A percentile compares a stretch with the other conserved stretches of the same genome.
Evolutionary conservation across 2,329 filamentous ascomycete species (phyloP).

Genomic region (Beauveria bassiana): DNA sequence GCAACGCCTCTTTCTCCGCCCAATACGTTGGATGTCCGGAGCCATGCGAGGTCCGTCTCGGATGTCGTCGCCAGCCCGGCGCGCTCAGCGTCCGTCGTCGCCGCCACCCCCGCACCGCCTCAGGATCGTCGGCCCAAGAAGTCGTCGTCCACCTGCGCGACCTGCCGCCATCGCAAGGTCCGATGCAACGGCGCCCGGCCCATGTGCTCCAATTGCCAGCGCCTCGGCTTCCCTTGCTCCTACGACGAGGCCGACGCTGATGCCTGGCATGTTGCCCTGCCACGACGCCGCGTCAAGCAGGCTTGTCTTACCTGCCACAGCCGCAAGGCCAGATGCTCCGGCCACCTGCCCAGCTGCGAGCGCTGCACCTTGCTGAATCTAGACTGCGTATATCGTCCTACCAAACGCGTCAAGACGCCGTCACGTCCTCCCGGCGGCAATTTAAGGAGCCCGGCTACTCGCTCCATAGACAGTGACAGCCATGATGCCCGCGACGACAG

Average conservation of each 20-base stretch:
- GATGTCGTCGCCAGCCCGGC: background rate
- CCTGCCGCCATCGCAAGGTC: constrained; percentile 49
- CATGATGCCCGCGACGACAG: constrained; percentile 28
- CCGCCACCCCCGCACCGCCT: background rate
- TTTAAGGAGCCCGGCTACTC: constrained; percentile 24
- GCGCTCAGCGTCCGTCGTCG: background rate
- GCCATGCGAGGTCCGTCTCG: constrained; percentile 8
- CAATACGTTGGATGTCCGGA: background rate
- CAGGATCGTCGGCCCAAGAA: constrained; percentile 30
- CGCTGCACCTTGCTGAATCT: constrained; percentile 42
- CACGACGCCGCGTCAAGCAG: constrained; percentile 46
- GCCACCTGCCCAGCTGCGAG: constrained; percentile 48
- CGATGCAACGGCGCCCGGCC: constrained; percentile 48
- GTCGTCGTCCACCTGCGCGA: constrained; percentile 42
- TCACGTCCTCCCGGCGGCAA: constrained; percentile 16
- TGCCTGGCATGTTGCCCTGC: constrained; percentile 36
- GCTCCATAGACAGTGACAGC: constrained; percentile 24
- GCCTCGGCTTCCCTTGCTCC: constrained; percentile 49
- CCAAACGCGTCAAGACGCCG: constrained; percentile 31
- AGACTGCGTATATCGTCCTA: constrained; percentile 47
- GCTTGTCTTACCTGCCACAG: constrained; percentile 52
- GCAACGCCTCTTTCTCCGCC: background rate
- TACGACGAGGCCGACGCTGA: constrained; percentile 42
- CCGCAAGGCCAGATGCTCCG: constrained; percentile 50
- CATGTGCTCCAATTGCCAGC: constrained; percentile 50